phyloP scores from a whole-genome alignment of 139 green algal genomes.

The Haematococcus sp. region DNA sequence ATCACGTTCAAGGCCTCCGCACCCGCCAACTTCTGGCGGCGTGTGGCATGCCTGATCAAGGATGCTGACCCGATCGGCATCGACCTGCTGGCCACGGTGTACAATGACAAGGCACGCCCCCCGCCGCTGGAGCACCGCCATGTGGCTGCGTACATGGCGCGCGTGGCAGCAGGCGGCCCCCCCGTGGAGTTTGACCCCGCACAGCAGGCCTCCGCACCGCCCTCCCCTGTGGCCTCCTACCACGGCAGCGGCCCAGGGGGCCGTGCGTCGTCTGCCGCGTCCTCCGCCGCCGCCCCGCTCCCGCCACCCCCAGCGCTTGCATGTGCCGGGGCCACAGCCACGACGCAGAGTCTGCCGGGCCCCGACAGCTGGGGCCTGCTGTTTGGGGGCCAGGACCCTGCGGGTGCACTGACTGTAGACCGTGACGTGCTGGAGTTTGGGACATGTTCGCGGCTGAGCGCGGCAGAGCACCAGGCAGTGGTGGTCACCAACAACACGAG shows the following conservation, averaged over 20 bases:
- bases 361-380: slow-evolving; percentile 48
- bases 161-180: slow-evolving; percentile 14
- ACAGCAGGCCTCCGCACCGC: background rate
- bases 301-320: too few relatives aligned
- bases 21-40: slow-evolving; percentile 62
- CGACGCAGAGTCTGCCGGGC: slow-evolving; percentile 24
- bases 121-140: slow-evolving; percentile 48
- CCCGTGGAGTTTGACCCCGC: slow-evolving; percentile 11
- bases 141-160: slow-evolving; percentile 40
- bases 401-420: slow-evolving; percentile 38
- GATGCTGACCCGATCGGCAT: slow-evolving; percentile 35
- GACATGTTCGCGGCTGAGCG: slow-evolving; percentile 49
- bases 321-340: too few relatives aligned
- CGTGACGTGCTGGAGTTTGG: slow-evolving; percentile 54
- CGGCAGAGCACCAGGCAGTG: slow-evolving; percentile 46
- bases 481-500: slow-evolving; percentile 46
- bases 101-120: slow-evolving; percentile 50
- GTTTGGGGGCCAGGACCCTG: slow-evolving; percentile 47
- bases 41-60: slow-evolving; percentile 55
- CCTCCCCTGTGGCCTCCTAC: background rate
- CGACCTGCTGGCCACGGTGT: slow-evolving; percentile 62
- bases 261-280: too few relatives aligned
- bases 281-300: too few relatives aligned
- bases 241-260: too few relatives aligned
- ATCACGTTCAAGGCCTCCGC: slow-evolving; percentile 43